Base-by-base conservation (phyloP, 164 flowering plant species). In the Echeveria elegans region DNA sequence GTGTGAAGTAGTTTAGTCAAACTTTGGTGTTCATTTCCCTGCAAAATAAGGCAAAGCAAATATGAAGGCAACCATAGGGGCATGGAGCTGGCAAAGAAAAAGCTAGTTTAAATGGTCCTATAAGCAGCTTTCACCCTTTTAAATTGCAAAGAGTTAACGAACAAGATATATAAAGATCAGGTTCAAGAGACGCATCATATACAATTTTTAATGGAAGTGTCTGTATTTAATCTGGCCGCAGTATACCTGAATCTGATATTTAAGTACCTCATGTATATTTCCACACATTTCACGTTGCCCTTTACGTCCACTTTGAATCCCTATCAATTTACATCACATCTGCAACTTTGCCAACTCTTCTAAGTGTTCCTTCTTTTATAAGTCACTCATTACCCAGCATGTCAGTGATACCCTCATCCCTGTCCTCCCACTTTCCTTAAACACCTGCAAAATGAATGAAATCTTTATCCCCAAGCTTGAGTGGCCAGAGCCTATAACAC, bases 401-500 rank as follows among this genome's bases (percentile, higher is more conserved):
- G 21, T 50, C 9, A 8, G 26, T 50, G 28, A 23, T n/a, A 21
- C 14, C 26, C 56, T 52, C 7, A 21, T 52, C 58, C 58, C 29
- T 21, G 28, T 52, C 58, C 10, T 48, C 1, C 65, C 3, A 16
- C 10, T 31, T 11, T 24, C 45, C 19, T n/a, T 29, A 3, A 21
- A 14, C 58, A 21, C 58, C 28, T 52, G 6, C 21, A 23, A 14
- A 63, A 34, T 34, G 45, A 37, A 63, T 5, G 45, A 34, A 40
- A 37, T 36, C 6, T 63, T 29, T 40, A 34, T 11, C 29, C 29
- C 66, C 6, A 21, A 36, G 14, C 30, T 63, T 14, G 88, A 85
- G 15, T 95, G 97, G 99, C 97, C 99, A 0, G 99, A 95, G 38
- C 97, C 97, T 0, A 76, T 95, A 1, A 79, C 88, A 30, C 83